A percentile compares a stretch with the other conserved stretches of the same genome.
Conservation (phyloP, 768 basidiomycete genomes). For the Leucocoprinus leucothites region DNA sequence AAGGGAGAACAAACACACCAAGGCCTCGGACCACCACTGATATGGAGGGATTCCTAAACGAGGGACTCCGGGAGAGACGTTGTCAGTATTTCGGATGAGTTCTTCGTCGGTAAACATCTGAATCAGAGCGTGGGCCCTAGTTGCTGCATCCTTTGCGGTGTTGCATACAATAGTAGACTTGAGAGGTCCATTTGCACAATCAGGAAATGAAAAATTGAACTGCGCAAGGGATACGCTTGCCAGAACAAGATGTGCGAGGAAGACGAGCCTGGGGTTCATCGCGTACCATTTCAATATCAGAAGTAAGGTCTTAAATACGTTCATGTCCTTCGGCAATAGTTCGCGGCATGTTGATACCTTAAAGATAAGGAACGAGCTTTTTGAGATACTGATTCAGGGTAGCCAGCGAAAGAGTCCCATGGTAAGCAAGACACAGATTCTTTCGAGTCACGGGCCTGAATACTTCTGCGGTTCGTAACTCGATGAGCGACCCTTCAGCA, state of each 20-base stretch:
- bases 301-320: background rate
- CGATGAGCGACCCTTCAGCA: too few species aligned
- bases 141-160: conserved; percentile 35
- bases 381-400: too few species aligned
- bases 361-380: too few species aligned
- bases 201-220: conserved; percentile 39
- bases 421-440: too few species aligned
- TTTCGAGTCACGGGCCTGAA: too few species aligned
- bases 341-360: too few species aligned
- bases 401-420: too few species aligned
- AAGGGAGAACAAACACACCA: conserved; percentile 32
- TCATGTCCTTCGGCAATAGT: too few species aligned
- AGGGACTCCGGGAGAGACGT: conserved; percentile 46
- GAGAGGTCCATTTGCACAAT: conserved; percentile 44
- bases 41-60: conserved; percentile 54
- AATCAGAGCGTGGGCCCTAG: conserved; percentile 48
- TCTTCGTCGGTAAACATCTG: conserved; percentile 48
- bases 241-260: background rate
- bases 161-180: conserved; percentile 46
- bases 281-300: too few species aligned
- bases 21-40: conserved; percentile 59
- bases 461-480: too few species aligned
- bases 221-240: background rate
- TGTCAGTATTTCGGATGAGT: conserved; percentile 48
- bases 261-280: background rate